These are phyloP conservation scores for Hypomyces perniciosus DNA, from an alignment of 2,329 filamentous ascomycete species.

Conservation along the genomic window DNA sequence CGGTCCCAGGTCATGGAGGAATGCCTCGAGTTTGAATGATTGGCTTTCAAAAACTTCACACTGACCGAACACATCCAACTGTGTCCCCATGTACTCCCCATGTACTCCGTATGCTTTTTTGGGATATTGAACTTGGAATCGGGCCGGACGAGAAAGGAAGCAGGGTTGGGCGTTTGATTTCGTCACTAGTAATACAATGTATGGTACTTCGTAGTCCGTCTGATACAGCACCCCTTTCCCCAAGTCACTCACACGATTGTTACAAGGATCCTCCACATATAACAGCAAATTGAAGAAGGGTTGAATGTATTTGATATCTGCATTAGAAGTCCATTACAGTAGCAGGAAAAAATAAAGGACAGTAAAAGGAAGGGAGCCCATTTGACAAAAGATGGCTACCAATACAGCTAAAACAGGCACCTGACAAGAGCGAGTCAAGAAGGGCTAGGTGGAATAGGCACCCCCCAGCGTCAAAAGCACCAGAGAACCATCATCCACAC, in stretches of 20 bases:
- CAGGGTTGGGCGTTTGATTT: background rate
- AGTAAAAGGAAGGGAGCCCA: constrained; percentile 22
- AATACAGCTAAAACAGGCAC: constrained; percentile 19
- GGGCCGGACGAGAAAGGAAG: background rate
- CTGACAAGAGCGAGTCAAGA: constrained; percentile 8
- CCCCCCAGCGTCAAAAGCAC: constrained; percentile 9
- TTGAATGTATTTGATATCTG: constrained; percentile 51
- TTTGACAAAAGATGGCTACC: constrained; percentile 26
- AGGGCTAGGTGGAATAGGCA: background rate
- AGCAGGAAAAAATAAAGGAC: constrained; percentile 38
- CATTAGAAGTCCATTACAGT: constrained; percentile 58
- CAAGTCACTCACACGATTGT: too few relatives aligned
- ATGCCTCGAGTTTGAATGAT: background rate
- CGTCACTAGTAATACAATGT: background rate
- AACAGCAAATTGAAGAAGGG: constrained; percentile 11
- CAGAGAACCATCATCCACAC: constrained; percentile 17
- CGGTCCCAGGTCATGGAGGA: background rate
- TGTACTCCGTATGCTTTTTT: background rate
- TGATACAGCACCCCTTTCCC: too few relatives aligned
- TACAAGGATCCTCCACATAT: too few relatives aligned
- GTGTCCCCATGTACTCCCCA: too few relatives aligned
- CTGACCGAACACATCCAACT: too few relatives aligned
- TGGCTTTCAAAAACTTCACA: background rate
- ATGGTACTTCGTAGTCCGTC: too few relatives aligned
- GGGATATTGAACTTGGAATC: background rate